These are phyloP conservation scores for Zostera marina DNA, from an alignment of 116 monocot genomes.

Conservation along the genomic window DNA sequence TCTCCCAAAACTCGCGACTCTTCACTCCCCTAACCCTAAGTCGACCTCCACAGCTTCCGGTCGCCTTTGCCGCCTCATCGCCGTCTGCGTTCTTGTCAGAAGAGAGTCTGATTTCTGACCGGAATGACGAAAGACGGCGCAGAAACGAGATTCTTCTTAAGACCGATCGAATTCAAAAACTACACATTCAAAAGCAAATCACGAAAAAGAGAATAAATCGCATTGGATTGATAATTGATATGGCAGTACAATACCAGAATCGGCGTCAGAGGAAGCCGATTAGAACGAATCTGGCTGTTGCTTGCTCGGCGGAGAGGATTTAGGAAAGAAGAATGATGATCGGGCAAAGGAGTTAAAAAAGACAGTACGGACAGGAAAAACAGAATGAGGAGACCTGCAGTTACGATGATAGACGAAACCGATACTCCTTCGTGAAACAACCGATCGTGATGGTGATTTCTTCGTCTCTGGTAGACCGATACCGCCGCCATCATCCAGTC, in stretches of 20 bases:
- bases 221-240: too few relatives aligned
- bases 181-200: not conserved
- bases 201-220: not conserved
- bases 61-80: too few relatives aligned
- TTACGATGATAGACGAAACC: constrained; percentile 5
- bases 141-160: constrained; percentile 2
- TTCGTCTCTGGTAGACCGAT: constrained; percentile 28
- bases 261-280: not conserved
- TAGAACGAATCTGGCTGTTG: not conserved
- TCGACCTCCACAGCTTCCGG: too few relatives aligned
- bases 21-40: too few relatives aligned
- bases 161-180: not conserved
- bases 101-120: not conserved
- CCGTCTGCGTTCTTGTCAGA: too few relatives aligned
- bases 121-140: constrained; percentile 8
- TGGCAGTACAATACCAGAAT: not conserved
- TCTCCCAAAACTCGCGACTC: too few relatives aligned
- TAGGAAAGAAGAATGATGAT: constrained; percentile 13
- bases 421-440: constrained; percentile 10
- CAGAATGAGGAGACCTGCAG: constrained; percentile 11
- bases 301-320: not conserved
- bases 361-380: constrained; percentile 26
- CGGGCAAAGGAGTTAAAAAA: constrained; percentile 27
- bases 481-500: constrained; percentile 9
- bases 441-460: constrained; percentile 8